These are phyloP conservation scores for Schwanniomyces etchellsii DNA, from an alignment of 1,139 yeast species.

Conservation along the genomic window DNA sequence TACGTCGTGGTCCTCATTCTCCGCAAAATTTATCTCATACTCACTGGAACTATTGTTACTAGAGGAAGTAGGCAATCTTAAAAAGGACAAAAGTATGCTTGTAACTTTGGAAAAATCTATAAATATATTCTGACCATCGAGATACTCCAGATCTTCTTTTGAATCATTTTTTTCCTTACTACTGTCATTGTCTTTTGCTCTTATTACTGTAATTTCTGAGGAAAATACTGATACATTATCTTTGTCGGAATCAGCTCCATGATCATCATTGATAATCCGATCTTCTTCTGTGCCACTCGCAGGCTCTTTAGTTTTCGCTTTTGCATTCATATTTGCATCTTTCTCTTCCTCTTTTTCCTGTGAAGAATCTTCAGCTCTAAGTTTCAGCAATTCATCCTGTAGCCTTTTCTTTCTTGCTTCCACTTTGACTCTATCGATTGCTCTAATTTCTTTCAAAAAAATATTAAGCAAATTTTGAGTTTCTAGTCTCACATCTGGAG, in stretches of 20 bases:
- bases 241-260: conserved; percentile 5
- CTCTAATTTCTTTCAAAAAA: conserved; percentile 73
- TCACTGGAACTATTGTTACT: conserved; percentile 13
- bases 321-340: conserved; percentile 4
- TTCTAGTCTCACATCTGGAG: conserved; percentile 81
- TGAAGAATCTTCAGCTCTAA: conserved; percentile 5
- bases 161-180: conserved; percentile 8
- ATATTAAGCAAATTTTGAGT: conserved; percentile 74
- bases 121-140: conserved; percentile 61
- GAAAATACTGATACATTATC: conserved; percentile 20
- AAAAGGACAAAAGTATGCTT: conserved; percentile 70
- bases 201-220: conserved; percentile 8
- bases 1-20: conserved; percentile 35
- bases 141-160: conserved; percentile 2
- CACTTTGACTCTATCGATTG: conserved; percentile 64
- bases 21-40: conserved; percentile 20
- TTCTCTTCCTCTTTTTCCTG: conserved; percentile 6
- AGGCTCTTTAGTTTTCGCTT: conserved; percentile 5
- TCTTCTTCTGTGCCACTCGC: conserved; percentile 5
- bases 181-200: conserved; percentile 9
- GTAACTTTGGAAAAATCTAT: conserved; percentile 79
- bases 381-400: conserved; percentile 1
- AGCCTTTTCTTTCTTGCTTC: conserved; percentile 34
- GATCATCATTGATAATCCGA: conserved; percentile 6
- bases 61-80: conserved; percentile 47